Evolutionary conservation across 2,329 filamentous ascomycete species (phyloP).

Genomic region (Xylogone sp.): DNA sequence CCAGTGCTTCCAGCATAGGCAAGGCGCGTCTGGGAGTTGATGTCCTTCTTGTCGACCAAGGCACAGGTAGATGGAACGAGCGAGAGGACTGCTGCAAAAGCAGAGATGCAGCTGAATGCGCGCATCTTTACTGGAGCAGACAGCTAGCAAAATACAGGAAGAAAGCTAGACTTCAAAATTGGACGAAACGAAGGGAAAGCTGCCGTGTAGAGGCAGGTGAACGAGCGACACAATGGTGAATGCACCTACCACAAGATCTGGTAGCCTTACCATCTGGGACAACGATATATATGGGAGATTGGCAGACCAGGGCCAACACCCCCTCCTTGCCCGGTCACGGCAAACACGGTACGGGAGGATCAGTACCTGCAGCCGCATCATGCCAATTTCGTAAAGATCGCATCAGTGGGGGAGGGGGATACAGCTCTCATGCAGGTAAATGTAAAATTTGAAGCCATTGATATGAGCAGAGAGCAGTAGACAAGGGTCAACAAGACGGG

Average conservation of each 20-base stretch:
- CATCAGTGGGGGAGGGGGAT: no score
- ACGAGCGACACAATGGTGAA: background rate
- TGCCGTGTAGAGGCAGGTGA: background rate
- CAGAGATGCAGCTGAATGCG: background rate
- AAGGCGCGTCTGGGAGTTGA: conserved; percentile 8
- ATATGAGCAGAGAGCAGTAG: no score
- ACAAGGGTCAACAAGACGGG: no score
- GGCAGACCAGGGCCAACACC: no score
- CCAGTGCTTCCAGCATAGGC: conserved; percentile 16
- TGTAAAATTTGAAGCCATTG: no score
- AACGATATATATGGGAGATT: no score
- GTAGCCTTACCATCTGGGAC: no score
- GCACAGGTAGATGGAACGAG: background rate
- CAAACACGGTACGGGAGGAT: no score
- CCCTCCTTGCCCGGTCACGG: no score
- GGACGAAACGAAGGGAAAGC: background rate
- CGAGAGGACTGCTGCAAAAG: background rate
- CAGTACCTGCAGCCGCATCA: background rate
- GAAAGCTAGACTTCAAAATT: background rate
- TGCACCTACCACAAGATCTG: background rate
- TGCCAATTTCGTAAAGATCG: background rate
- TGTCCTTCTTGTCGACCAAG: background rate
- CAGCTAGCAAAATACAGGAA: background rate
- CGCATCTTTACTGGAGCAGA: background rate
- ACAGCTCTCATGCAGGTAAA: no score